Conservation (phyloP, 2,329 filamentous ascomycete species). For the Penicillium psychrosexuale region DNA sequence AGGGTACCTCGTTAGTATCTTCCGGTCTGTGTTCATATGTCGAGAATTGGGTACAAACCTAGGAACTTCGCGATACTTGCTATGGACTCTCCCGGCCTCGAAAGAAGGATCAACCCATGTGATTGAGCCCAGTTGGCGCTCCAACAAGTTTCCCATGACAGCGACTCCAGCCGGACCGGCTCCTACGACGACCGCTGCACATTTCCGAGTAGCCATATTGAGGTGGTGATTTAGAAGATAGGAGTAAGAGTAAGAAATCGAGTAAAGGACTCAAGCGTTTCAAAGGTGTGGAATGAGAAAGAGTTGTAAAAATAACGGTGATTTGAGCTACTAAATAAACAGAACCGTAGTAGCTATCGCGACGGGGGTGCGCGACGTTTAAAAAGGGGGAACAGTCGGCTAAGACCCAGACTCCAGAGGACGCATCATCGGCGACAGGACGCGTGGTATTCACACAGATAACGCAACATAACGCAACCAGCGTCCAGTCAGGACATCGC, state of each 20-base stretch:
- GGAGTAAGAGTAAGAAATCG: neutral
- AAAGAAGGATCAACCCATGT: conserved; percentile 60
- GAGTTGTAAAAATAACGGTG: neutral
- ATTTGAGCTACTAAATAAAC: conserved; percentile 22
- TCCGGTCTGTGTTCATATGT: neutral
- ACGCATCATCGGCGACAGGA: conserved; percentile 12
- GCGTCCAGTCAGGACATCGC: conserved; percentile 20
- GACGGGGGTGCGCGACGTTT: neutral
- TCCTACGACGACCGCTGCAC: conserved; percentile 57
- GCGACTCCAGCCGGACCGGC: conserved; percentile 60
- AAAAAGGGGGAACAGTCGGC: conserved; percentile 11
- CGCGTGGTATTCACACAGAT: conserved; percentile 22
- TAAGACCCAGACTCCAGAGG: conserved; percentile 7
- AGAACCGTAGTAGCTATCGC: conserved; percentile 2
- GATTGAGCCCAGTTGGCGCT: conserved; percentile 52
- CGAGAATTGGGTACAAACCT: conserved; percentile 35
- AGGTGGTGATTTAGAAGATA: neutral
- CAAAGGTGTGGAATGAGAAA: neutral
- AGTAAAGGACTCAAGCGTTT: neutral
- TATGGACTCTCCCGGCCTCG: conserved; percentile 51
- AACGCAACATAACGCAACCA: conserved; percentile 30
- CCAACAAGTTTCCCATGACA: conserved; percentile 60
- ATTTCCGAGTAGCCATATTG: conserved; percentile 36
- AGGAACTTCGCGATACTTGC: conserved; percentile 60
- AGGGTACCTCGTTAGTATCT: neutral